Evolutionary conservation across 805 yeast genomes (phyloP).

Genomic region (Saturnispora silvae): DNA sequence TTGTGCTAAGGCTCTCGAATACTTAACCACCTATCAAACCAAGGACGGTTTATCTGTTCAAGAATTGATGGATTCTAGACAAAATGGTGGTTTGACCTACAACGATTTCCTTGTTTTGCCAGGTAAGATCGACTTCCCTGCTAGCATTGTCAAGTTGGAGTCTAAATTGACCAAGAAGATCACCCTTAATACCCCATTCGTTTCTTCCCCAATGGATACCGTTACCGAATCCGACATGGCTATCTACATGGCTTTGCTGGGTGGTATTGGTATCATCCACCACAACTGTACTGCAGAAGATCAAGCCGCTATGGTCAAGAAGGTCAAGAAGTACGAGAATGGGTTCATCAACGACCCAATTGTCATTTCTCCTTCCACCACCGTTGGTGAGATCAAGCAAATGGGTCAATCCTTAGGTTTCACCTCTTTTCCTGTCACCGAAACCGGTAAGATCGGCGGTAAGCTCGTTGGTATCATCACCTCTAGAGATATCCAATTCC

Average conservation of each 20-base stretch:
- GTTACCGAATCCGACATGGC: constrained; percentile 98
- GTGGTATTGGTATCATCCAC: constrained; percentile 98
- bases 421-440: constrained; percentile 98
- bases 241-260: constrained; percentile 93
- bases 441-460: constrained; percentile 75
- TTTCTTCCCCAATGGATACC: constrained; percentile 98
- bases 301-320: constrained; percentile 96
- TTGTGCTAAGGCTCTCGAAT: constrained; percentile 53
- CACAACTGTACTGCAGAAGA: constrained; percentile 95
- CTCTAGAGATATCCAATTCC: constrained; percentile 94
- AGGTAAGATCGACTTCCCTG: constrained; percentile 85
- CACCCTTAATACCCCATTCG: constrained; percentile 85
- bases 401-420: constrained; percentile 73
- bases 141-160: constrained; percentile 67
- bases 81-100: constrained; percentile 94
- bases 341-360: constrained; percentile 95
- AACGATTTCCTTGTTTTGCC: constrained; percentile 94
- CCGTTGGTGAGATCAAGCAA: constrained; percentile 71
- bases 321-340: constrained; percentile 94
- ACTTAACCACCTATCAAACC: constrained; percentile 50
- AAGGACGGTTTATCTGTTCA: constrained; percentile 81
- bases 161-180: constrained; percentile 86
- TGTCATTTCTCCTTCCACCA: constrained; percentile 62
- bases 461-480: constrained; percentile 93
- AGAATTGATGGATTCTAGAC: constrained; percentile 78